A percentile compares a stretch with the other conserved stretches of the same genome.
Evolutionary conservation across 306 rosid genomes (phyloP).

Genomic region (Biancaea sappan): DNA sequence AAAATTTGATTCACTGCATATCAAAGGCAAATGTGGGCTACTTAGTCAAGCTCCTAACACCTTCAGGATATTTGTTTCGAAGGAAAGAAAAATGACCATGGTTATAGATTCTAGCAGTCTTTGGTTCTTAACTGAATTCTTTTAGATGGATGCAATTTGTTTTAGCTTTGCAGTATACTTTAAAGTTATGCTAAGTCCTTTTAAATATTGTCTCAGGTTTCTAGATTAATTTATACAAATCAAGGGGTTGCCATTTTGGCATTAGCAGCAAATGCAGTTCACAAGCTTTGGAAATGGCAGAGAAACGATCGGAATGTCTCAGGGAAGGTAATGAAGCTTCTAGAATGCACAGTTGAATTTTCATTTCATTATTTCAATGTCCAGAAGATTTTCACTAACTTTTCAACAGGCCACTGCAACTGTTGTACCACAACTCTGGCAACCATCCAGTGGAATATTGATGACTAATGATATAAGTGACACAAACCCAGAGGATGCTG

Average conservation of each 20-base stretch:
- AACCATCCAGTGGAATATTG: conserved; percentile 94
- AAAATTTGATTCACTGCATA: neutral
- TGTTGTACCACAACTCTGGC: conserved; percentile 86
- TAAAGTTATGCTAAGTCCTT: conserved; percentile 14
- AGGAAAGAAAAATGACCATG: conserved; percentile 19
- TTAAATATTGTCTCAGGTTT: conserved; percentile 64
- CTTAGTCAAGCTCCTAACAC: neutral
- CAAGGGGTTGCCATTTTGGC: conserved; percentile 92
- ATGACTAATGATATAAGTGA: conserved; percentile 96
- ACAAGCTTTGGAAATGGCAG: conserved; percentile 99
- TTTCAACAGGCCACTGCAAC: conserved; percentile 75
- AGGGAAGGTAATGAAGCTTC: conserved; percentile 59
- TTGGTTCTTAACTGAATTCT: neutral
- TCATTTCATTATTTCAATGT: conserved; percentile 30
- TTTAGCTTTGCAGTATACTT: neutral
- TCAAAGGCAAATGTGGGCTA: neutral
- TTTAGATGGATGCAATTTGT: neutral
- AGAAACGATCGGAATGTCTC: conserved; percentile 68
- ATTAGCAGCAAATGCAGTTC: conserved; percentile 96
- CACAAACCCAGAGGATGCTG: conserved; percentile 93
- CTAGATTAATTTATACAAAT: conserved; percentile 94
- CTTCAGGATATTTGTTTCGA: neutral
- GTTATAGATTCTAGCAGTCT: neutral
- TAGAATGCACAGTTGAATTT: conserved; percentile 27
- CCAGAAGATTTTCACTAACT: conserved; percentile 42